Conservation (phyloP, 495 filamentous ascomycete genomes). For the Daldinia vernicosa region DNA sequence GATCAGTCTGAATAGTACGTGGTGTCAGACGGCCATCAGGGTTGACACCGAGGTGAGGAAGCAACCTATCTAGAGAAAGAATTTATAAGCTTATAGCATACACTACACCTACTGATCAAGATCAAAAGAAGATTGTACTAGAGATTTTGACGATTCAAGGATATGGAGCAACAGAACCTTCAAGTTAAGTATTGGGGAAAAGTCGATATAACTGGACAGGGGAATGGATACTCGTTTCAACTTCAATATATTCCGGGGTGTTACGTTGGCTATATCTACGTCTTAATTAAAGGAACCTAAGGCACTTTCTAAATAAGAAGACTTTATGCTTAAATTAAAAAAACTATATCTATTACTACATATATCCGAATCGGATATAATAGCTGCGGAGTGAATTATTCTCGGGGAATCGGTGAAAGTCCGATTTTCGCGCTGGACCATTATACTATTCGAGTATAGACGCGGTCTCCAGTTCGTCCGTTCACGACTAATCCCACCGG, state of each 20-base stretch:
- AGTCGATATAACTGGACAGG: no score
- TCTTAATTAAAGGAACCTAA: background rate
- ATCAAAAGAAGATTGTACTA: background rate
- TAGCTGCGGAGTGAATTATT: background rate
- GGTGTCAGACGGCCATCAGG: background rate
- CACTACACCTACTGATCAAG: background rate
- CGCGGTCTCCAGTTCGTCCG: slow-evolving; percentile 13
- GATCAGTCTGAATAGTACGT: background rate
- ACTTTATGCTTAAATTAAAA: no score
- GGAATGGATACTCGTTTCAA: no score
- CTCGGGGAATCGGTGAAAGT: no score
- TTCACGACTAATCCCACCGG: slow-evolving; percentile 2
- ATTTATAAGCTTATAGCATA: background rate
- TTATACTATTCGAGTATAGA: slow-evolving; percentile 14
- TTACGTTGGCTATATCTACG: no score
- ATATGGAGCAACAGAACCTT: background rate
- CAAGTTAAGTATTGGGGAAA: background rate
- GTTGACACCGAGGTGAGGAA: background rate
- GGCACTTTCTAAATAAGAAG: background rate
- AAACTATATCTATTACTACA: no score
- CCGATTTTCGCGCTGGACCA: background rate
- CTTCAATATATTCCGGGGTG: no score
- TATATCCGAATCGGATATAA: background rate
- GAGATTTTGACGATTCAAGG: background rate
- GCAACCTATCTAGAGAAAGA: background rate